A percentile compares a stretch with the other conserved stretches of the same genome.
Conservation (phyloP, 1,284 basidiomycete genomes). For the Ustilago sp. region DNA sequence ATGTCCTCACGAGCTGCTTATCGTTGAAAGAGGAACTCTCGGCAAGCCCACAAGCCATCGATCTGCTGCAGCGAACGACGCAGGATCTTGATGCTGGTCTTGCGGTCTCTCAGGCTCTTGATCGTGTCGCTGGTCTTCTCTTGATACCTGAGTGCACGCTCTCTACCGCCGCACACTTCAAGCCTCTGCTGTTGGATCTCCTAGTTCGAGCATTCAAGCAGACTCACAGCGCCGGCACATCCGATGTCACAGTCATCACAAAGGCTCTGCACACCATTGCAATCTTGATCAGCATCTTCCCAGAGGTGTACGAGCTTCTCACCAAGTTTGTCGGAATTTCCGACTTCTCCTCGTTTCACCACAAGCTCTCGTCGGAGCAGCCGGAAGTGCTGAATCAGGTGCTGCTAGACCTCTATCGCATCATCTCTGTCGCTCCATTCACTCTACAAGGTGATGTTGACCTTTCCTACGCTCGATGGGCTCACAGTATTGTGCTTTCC, state of each 20-base stretch:
- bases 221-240: slow-evolving; percentile 12
- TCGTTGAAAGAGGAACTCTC: slow-evolving; percentile 22
- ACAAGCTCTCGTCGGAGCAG: slow-evolving; percentile 8
- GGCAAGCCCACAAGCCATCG: background rate
- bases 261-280: slow-evolving; percentile 34
- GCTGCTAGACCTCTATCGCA: slow-evolving; percentile 34
- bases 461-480: slow-evolving; percentile 14
- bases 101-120: slow-evolving; percentile 38
- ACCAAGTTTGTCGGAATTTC: slow-evolving; percentile 29
- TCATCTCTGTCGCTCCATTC: slow-evolving; percentile 26
- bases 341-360: slow-evolving; percentile 19
- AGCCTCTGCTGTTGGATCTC: slow-evolving; percentile 66
- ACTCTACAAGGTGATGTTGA: slow-evolving; percentile 14
- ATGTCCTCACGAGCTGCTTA: slow-evolving; percentile 26
- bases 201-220: slow-evolving; percentile 52
- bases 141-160: slow-evolving; percentile 57
- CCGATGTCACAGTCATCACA: slow-evolving; percentile 12
- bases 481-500: slow-evolving; percentile 36
- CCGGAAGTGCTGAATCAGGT: slow-evolving; percentile 32
- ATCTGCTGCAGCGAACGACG: background rate
- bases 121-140: slow-evolving; percentile 59
- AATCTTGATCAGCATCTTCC: slow-evolving; percentile 55
- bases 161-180: slow-evolving; percentile 58
- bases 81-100: slow-evolving; percentile 13
- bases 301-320: slow-evolving; percentile 52